Conservation (phyloP, 2,329 filamentous ascomycete species). For the Botryotinia calthae region DNA sequence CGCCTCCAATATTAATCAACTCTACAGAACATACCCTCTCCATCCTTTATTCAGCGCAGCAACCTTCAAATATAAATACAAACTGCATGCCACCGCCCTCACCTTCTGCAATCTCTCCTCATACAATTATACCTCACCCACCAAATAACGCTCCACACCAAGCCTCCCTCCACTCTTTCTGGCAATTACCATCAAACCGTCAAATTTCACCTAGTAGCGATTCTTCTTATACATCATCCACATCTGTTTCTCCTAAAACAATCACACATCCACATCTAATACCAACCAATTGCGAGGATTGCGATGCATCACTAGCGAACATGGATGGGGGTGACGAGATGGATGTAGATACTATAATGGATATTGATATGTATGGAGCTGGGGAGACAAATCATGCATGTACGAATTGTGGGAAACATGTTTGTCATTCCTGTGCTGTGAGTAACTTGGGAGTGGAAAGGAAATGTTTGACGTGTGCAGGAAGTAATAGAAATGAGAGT, state of each 20-base stretch:
- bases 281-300: slow-evolving; percentile 53
- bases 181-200: slow-evolving; percentile 47
- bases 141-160: slow-evolving; percentile 41
- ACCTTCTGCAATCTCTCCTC: slow-evolving; percentile 26
- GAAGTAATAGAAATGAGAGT: slow-evolving; percentile 22
- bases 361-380: slow-evolving; percentile 39
- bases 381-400: slow-evolving; percentile 42
- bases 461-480: slow-evolving; percentile 52
- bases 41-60: slow-evolving; percentile 57
- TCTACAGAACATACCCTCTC: slow-evolving; percentile 49
- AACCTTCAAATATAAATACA: slow-evolving; percentile 36
- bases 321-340: slow-evolving; percentile 39
- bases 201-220: slow-evolving; percentile 39
- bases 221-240: slow-evolving; percentile 32
- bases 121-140: slow-evolving; percentile 23
- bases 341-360: slow-evolving; percentile 43
- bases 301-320: slow-evolving; percentile 41
- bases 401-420: slow-evolving; percentile 51
- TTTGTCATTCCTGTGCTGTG: slow-evolving; percentile 59
- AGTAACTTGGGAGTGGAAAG: slow-evolving; percentile 55
- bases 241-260: slow-evolving; percentile 15
- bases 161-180: slow-evolving; percentile 59
- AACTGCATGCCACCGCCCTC: slow-evolving; percentile 21
- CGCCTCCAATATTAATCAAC: slow-evolving; percentile 23
- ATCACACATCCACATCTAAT: slow-evolving; percentile 26